These are phyloP conservation scores for Phytophthora melonis DNA, from an alignment of 352 stramenopile species.

Conservation along the genomic window DNA sequence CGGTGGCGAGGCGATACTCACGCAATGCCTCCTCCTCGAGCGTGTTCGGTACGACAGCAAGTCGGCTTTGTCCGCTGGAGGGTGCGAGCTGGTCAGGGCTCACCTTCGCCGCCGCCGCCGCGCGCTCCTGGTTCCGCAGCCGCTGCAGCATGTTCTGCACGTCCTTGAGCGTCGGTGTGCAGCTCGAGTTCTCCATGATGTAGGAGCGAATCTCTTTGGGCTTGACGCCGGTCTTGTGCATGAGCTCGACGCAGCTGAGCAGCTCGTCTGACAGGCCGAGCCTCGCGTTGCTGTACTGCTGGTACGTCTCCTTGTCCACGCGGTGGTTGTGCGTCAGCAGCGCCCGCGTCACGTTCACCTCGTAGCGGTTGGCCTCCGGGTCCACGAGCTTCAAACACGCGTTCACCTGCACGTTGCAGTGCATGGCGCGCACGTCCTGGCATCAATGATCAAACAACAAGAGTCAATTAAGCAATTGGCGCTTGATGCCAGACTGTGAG, in stretches of 20 bases:
- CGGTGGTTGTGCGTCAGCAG: slow-evolving; percentile 45
- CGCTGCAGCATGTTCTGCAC: slow-evolving; percentile 45
- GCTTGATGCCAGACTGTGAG: too few species aligned
- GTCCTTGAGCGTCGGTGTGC: slow-evolving; percentile 45
- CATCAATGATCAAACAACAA: too few species aligned
- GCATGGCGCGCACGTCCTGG: slow-evolving; percentile 40
- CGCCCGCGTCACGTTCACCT: slow-evolving; percentile 41
- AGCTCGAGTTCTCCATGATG: slow-evolving; percentile 46
- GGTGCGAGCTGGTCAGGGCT: neutral
- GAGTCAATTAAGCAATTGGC: too few species aligned
- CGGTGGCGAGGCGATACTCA: slow-evolving; percentile 22
- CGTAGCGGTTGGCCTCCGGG: slow-evolving; percentile 35
- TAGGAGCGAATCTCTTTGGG: slow-evolving; percentile 41
- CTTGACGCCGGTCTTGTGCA: slow-evolving; percentile 48
- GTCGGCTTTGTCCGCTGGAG: neutral
- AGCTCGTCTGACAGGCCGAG: slow-evolving; percentile 40
- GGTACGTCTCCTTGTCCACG: slow-evolving; percentile 44
- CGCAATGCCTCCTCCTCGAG: slow-evolving; percentile 26
- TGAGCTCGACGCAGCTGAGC: slow-evolving; percentile 45
- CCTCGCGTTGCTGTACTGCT: slow-evolving; percentile 47
- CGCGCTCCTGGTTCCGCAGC: slow-evolving; percentile 31
- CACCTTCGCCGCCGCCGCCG: neutral
- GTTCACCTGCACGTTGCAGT: slow-evolving; percentile 47
- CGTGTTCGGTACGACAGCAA: neutral
- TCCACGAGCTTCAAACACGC: slow-evolving; percentile 47